A percentile compares a stretch with the other conserved stretches of the same genome.
phyloP scores from a whole-genome alignment of 2,329 filamentous ascomycete genomes.

The Neonectria ditissima region DNA sequence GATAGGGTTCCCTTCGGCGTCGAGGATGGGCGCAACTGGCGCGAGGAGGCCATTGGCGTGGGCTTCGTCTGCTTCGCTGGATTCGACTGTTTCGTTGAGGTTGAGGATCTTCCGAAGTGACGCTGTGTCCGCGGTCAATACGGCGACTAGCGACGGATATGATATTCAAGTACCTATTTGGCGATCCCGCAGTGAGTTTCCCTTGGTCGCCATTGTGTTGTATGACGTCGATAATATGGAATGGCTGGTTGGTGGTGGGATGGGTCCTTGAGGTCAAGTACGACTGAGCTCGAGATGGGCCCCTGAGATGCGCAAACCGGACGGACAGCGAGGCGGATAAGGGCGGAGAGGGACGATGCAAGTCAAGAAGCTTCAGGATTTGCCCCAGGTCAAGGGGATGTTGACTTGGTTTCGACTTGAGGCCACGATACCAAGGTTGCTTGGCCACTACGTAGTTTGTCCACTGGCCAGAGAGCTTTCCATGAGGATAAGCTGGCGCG shows the following conservation, averaged over 20 bases:
- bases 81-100: constrained; percentile 80
- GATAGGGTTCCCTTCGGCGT: constrained; percentile 89
- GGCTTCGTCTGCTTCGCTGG: constrained; percentile 71
- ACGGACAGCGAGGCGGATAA: not conserved
- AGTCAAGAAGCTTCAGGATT: constrained; percentile 11
- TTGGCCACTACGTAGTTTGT: constrained; percentile 14
- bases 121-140: constrained; percentile 61
- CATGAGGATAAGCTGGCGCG: constrained; percentile 24
- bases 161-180: constrained; percentile 56
- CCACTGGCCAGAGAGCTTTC: constrained; percentile 38
- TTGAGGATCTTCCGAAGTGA: constrained; percentile 97
- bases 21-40: constrained; percentile 82
- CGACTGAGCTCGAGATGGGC: constrained; percentile 14
- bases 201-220: constrained; percentile 59
- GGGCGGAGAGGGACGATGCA: constrained; percentile 5
- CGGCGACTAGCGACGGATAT: not conserved
- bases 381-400: constrained; percentile 27
- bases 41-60: constrained; percentile 73
- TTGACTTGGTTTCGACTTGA: constrained; percentile 39
- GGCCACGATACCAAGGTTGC: constrained; percentile 43
- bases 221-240: constrained; percentile 39
- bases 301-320: constrained; percentile 7
- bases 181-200: constrained; percentile 62
- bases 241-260: constrained; percentile 37
- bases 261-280: constrained; percentile 33